These are phyloP conservation scores for Alternaria ventricosa DNA, from an alignment of 2,329 filamentous ascomycete species.

Conservation along the genomic window DNA sequence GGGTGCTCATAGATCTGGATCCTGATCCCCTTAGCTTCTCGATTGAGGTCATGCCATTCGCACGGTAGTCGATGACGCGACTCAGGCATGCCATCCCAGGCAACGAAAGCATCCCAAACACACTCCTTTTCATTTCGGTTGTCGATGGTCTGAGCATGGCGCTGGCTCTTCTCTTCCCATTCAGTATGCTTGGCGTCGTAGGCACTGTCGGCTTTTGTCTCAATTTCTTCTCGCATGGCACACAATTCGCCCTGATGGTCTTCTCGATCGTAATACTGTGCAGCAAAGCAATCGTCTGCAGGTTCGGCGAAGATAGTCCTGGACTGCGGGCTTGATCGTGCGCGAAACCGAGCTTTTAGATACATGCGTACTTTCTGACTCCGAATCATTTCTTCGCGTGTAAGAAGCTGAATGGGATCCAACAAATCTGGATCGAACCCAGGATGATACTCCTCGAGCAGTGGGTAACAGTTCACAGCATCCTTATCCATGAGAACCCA, in stretches of 20 bases:
- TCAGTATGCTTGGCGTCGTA: conserved; percentile 50
- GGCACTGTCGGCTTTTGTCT: conserved; percentile 34
- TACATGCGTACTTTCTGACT: conserved; percentile 60
- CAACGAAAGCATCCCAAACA: conserved; percentile 39
- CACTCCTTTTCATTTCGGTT: conserved; percentile 42
- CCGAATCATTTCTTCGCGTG: conserved; percentile 56
- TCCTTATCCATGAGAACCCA: conserved; percentile 64
- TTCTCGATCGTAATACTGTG: conserved; percentile 52
- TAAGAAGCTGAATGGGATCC: conserved; percentile 62
- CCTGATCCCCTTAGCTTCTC: conserved; percentile 46
- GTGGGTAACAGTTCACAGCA: conserved; percentile 52
- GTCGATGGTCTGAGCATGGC: conserved; percentile 4
- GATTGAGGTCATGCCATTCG: conserved; percentile 52
- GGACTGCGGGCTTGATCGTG: conserved; percentile 8
- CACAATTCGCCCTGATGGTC: conserved; percentile 29
- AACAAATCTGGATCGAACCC: conserved; percentile 59
- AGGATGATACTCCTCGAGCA: conserved; percentile 61
- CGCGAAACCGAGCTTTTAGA: conserved; percentile 49
- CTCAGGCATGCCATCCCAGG: conserved; percentile 1
- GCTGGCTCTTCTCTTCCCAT: conserved; percentile 40
- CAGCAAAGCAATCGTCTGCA: conserved; percentile 53
- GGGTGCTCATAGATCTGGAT: conserved; percentile 60
- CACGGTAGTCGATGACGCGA: conserved; percentile 45
- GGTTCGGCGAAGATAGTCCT: conserved; percentile 59
- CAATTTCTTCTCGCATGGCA: conserved; percentile 45